A percentile compares a stretch with the other conserved stretches of the same genome.
Evolutionary conservation across 1,284 basidiomycete species (phyloP).

Genomic region (Paramarasmius palmivorus): DNA sequence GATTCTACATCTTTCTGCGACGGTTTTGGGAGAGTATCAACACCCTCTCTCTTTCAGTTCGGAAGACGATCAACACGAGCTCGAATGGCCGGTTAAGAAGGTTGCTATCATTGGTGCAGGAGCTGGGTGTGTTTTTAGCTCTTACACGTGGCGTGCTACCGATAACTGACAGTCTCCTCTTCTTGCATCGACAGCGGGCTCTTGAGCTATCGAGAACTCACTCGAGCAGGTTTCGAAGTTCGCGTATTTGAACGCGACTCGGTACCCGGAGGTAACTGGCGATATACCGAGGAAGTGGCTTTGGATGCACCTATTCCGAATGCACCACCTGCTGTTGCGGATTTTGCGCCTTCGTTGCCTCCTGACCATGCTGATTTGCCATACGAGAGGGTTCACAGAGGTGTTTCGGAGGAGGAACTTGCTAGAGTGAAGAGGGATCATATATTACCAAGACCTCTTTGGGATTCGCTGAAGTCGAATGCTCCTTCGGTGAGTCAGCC

Average conservation of each 20-base stretch:
- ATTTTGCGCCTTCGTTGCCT: conserved; percentile 40
- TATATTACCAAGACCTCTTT: conserved; percentile 43
- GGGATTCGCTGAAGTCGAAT: conserved; percentile 41
- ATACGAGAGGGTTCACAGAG: conserved; percentile 31
- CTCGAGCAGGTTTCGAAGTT: conserved; percentile 36
- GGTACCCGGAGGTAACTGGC: conserved; percentile 47
- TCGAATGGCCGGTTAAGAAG: conserved; percentile 36
- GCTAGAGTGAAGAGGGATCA: conserved; percentile 22
- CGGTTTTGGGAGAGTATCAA: too few relatives aligned
- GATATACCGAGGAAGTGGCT: conserved; percentile 39
- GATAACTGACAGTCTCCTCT: too few relatives aligned
- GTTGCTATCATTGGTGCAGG: conserved; percentile 42
- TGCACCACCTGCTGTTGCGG: conserved; percentile 34
- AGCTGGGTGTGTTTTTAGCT: conserved; percentile 28
- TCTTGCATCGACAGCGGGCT: conserved; percentile 28
- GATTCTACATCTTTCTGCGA: too few relatives aligned
- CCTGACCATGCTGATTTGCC: conserved; percentile 30
- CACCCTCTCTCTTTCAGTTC: too few relatives aligned
- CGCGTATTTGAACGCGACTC: conserved; percentile 45
- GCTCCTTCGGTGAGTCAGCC: conserved; percentile 28
- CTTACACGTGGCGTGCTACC: not conserved
- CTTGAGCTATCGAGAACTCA: conserved; percentile 36
- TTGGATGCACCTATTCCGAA: conserved; percentile 40
- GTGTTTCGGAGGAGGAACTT: conserved; percentile 20
- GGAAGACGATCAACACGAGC: conserved; percentile 21